phyloP scores from a whole-genome alignment of 305 asterid species.

The Ruellia speciosa region DNA sequence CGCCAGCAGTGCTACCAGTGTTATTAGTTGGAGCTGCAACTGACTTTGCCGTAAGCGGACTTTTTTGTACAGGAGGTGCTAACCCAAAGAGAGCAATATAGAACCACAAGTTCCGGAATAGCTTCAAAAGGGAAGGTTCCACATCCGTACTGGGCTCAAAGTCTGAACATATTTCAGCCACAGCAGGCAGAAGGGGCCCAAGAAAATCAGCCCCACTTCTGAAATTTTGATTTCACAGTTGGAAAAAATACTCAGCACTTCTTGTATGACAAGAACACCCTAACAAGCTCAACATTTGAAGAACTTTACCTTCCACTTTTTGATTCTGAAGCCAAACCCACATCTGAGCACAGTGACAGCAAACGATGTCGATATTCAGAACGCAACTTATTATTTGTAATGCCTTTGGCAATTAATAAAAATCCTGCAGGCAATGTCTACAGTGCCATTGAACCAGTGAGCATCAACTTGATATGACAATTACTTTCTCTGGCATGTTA shows the following conservation, averaged over 20 bases:
- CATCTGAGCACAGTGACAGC: conserved; percentile 97
- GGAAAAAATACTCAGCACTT: conserved; percentile 22
- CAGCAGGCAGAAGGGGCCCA: conserved; percentile 98
- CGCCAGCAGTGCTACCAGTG: conserved; percentile 68
- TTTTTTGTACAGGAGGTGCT: conserved; percentile 89
- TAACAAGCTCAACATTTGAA: conserved; percentile 21
- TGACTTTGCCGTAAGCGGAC: conserved; percentile 41
- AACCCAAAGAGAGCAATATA: conserved; percentile 96
- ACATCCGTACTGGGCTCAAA: conserved; percentile 76
- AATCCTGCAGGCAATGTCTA: conserved; percentile 99
- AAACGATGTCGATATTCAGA: conserved; percentile 90
- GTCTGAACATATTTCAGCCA: conserved; percentile 97
- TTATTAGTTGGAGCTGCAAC: conserved; percentile 75
- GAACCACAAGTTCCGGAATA: conserved; percentile 97
- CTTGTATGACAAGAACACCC: conserved; percentile 21
- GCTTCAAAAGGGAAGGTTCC: conserved; percentile 92
- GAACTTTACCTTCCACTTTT: conserved; percentile 76
- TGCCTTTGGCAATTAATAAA: conserved; percentile 74
- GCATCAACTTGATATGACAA: conserved; percentile 24
- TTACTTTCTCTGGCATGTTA: conserved; percentile 17
- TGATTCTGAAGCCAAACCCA: conserved; percentile 97
- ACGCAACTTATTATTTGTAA: conserved; percentile 64
- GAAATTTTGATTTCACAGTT: conserved; percentile 32
- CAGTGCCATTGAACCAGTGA: conserved; percentile 78
- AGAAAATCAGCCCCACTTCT: conserved; percentile 99